phyloP scores from a whole-genome alignment of 2,329 filamentous ascomycete species.

The Sarocladium kiliense region DNA sequence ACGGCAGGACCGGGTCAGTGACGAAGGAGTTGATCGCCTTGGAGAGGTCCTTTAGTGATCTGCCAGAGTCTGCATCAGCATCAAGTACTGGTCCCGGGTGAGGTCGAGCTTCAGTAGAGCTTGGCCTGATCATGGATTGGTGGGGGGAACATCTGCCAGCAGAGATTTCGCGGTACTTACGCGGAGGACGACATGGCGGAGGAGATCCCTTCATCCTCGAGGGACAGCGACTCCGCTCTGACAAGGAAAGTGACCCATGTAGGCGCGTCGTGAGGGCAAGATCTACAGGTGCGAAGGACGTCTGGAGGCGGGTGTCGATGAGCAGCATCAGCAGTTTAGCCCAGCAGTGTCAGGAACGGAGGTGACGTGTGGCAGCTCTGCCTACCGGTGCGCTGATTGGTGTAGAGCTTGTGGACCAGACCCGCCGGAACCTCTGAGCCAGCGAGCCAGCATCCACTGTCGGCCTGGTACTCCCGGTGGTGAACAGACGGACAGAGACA shows the following conservation, averaged over 20 bases:
- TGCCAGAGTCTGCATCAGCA: conserved; percentile 23
- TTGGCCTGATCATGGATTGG: neutral
- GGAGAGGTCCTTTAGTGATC: conserved; percentile 55
- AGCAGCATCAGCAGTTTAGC: neutral
- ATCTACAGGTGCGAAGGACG: neutral
- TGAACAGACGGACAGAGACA: neutral
- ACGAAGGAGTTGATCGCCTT: conserved; percentile 51
- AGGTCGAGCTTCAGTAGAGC: neutral
- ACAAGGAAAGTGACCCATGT: neutral
- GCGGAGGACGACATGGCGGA: conserved; percentile 20
- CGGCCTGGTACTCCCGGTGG: conserved; percentile 1
- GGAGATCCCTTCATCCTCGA: conserved; percentile 1
- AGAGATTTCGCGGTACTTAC: conserved; percentile 16
- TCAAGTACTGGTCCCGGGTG: conserved; percentile 12
- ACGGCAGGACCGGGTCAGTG: conserved; percentile 47
- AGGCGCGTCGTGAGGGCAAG: neutral
- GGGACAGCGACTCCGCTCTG: conserved; percentile 2
- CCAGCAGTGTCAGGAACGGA: neutral
- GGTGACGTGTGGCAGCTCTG: conserved; percentile 3
- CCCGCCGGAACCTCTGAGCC: neutral
- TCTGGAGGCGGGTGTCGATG: neutral
- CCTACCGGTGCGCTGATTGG: neutral
- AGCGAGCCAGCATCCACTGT: conserved; percentile 4
- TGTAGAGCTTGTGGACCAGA: neutral
- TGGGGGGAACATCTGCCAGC: neutral